Evolutionary conservation across 2,329 filamentous ascomycete genomes (phyloP), one percentile per base, ranked within the genome.

Genomic region (Cordyceps farinosa): DNA sequence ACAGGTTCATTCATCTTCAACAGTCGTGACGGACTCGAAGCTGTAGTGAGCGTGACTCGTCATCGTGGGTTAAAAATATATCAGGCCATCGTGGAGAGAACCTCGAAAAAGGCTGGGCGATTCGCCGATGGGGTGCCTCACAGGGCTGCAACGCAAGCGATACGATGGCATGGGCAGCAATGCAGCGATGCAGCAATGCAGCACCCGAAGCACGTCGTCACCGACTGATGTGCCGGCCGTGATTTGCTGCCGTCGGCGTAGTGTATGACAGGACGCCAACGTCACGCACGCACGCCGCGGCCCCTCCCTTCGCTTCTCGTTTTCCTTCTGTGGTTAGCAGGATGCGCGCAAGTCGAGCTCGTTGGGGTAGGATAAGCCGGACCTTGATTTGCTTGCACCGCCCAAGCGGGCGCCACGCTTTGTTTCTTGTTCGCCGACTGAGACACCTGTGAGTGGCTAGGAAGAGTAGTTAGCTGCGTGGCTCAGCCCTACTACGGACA

Each of bases 401-500:
- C 47, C 48, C 27, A 29, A 36, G 45, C 22, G 22, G 38, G 45
- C 34, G 44, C 27, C n/a, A 13, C 36, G 7, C 22, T 29, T 27
- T 11, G n/a, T 34, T 15, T 38, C 34, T 40, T 10, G 56, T 59
- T 52, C 50, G 27, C 51, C 30, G 30, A 52, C 48, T 15, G 59
- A 30, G 40, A 42, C 32, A 1, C 5, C 34, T 17, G 42, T 40
- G 50, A 54, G 50, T 51, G 48, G 57, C 48, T 22, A 22, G 22
- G 22, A 22, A 22, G 22, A 22, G 34, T 51, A 17, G 38, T 22
- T 22, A 29, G 22, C 51, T 15, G 30, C 11, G 60, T 56, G 60
- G 60, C 60, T 62, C 60, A 62, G 60, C 59, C 59, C 59, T 61
- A 61, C 40, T 61, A 10, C 15, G 13, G 36, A 47, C 30, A 54